These are phyloP conservation scores for Diddensiella caesifluorescens DNA, from an alignment of 805 yeast genomes.

Conservation along the genomic window DNA sequence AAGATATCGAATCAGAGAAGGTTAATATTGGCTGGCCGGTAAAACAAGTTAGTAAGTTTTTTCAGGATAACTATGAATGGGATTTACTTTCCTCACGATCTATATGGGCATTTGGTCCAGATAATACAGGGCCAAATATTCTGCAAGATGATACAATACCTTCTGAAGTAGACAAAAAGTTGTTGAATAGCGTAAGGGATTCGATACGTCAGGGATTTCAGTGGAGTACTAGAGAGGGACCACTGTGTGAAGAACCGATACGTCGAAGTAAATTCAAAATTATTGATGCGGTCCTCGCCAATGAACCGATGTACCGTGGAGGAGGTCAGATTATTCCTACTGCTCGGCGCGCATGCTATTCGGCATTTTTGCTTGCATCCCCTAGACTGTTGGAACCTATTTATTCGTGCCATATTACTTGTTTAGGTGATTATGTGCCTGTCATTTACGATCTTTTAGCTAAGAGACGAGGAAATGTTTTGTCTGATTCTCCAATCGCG, in stretches of 20 bases:
- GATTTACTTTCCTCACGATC: constrained; percentile 80
- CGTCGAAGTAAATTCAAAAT: constrained; percentile 66
- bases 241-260: constrained; percentile 82
- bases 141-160: constrained; percentile 68
- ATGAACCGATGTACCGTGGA: constrained; percentile 44
- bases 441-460: constrained; percentile 48
- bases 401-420: constrained; percentile 54
- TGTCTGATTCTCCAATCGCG: constrained; percentile 49
- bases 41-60: constrained; percentile 46
- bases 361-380: constrained; percentile 69
- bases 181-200: constrained; percentile 43
- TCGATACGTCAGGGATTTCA: constrained; percentile 70
- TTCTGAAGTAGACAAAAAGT: constrained; percentile 58
- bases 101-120: constrained; percentile 72
- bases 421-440: constrained; percentile 44
- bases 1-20: constrained; percentile 51
- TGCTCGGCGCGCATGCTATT: constrained; percentile 75
- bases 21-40: constrained; percentile 34
- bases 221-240: constrained; percentile 84
- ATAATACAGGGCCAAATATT: constrained; percentile 45
- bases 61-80: constrained; percentile 64
- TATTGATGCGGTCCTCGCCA: constrained; percentile 52
- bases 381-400: constrained; percentile 83
- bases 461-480: constrained; percentile 64
- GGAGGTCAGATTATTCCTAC: constrained; percentile 76